These are phyloP conservation scores for Exidia glandulosa DNA, from an alignment of 768 basidiomycete genomes.

Conservation along the genomic window DNA sequence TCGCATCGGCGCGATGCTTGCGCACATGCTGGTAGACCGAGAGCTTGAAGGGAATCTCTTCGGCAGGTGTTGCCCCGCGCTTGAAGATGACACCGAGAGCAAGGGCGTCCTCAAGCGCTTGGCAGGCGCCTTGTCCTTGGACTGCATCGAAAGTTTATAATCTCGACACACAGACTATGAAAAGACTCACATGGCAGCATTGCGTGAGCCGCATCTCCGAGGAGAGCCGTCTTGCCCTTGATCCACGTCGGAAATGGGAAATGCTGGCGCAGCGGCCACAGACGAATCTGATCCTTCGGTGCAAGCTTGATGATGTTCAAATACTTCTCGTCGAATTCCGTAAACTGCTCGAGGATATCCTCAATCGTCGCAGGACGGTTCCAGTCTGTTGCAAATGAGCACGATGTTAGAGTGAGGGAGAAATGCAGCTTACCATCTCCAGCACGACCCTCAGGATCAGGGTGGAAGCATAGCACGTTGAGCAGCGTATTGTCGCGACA, in stretches of 20 bases:
- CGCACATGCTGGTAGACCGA: background rate
- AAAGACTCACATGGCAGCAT: background rate
- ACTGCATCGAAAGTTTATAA: background rate
- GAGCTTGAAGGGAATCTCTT: background rate
- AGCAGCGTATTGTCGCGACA: background rate
- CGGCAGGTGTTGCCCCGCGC: background rate
- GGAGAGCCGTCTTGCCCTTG: background rate
- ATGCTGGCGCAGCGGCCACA: slow-evolving; percentile 1
- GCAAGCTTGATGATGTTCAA: background rate
- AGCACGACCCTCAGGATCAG: background rate
- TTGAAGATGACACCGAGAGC: background rate
- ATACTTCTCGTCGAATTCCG: background rate
- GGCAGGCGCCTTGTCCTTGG: background rate
- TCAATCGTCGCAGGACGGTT: background rate
- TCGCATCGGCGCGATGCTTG: background rate
- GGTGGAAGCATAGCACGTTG: background rate
- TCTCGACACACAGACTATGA: background rate
- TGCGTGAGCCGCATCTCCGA: background rate
- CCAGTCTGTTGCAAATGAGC: background rate
- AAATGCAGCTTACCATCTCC: background rate
- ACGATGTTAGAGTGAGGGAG: background rate
- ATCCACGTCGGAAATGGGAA: slow-evolving; percentile 1
- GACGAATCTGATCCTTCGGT: background rate
- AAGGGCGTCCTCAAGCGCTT: background rate
- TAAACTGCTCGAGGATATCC: background rate